These are phyloP conservation scores for Cladosporium sp. DNA, from an alignment of 2,329 filamentous ascomycete genomes.

Conservation along the genomic window DNA sequence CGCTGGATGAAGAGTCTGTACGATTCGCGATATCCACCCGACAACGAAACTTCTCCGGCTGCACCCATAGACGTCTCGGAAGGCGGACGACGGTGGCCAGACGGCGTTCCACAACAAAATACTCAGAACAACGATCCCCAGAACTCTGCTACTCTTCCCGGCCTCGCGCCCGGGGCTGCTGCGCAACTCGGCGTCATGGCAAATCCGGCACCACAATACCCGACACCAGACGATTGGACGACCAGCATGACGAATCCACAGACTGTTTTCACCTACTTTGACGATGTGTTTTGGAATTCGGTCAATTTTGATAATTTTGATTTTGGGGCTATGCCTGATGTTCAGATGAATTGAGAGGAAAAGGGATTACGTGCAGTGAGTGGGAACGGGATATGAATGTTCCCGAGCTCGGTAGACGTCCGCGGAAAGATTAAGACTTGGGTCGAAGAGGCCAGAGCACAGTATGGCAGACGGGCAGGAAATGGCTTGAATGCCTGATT, in stretches of 20 bases:
- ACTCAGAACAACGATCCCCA: neutral
- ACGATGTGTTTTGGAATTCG: slow-evolving; percentile 9
- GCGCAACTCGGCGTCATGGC: neutral
- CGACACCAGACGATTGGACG: slow-evolving; percentile 3
- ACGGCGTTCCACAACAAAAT: neutral
- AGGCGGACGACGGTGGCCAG: neutral
- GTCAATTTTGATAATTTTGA: slow-evolving; percentile 10
- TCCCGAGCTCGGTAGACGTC: too few species aligned
- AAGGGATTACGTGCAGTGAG: too few species aligned
- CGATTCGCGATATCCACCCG: slow-evolving; percentile 15
- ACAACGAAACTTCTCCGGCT: neutral
- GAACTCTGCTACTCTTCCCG: neutral
- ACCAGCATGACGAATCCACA: slow-evolving; percentile 2
- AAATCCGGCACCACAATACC: neutral
- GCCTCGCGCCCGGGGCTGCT: neutral
- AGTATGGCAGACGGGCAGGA: too few species aligned
- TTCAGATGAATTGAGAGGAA: neutral
- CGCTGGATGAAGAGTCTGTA: slow-evolving; percentile 27
- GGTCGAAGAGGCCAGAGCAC: too few species aligned
- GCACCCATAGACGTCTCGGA: neutral
- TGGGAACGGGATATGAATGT: too few species aligned
- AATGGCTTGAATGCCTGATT: too few species aligned
- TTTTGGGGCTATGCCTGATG: neutral
- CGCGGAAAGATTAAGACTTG: too few species aligned
- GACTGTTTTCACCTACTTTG: slow-evolving; percentile 8